phyloP scores from a whole-genome alignment of 768 basidiomycete species.

The Boletales sp. region DNA sequence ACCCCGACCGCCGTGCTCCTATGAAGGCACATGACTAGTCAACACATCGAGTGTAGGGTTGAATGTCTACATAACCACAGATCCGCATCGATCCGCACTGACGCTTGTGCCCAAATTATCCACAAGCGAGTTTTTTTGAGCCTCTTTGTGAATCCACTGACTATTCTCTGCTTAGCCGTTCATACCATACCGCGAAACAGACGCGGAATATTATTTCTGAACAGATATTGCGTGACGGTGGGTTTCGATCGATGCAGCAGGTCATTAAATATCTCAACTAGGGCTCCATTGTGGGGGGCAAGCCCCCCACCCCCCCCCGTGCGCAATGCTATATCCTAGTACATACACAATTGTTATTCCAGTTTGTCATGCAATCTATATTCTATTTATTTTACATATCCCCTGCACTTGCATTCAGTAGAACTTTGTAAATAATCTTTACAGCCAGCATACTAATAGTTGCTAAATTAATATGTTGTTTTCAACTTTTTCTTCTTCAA shows the following conservation, averaged over 20 bases:
- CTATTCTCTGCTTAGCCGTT: conserved; percentile 82
- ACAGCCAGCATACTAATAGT: no score
- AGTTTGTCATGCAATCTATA: no score
- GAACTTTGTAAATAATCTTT: no score
- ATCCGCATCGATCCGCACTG: conserved; percentile 68
- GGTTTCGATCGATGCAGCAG: conserved; percentile 11
- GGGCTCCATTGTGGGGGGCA: no score
- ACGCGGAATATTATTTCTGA: conserved; percentile 79
- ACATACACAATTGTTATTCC: no score
- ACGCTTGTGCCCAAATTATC: conserved; percentile 82
- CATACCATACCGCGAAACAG: conserved; percentile 91
- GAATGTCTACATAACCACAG: conserved; percentile 30
- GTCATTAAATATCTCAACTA: neutral
- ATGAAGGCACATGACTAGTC: conserved; percentile 56
- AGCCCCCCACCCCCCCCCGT: no score
- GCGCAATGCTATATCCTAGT: no score
- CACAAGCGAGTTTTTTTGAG: conserved; percentile 88
- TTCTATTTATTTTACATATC: no score
- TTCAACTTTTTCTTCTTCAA: no score
- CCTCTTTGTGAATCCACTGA: conserved; percentile 89
- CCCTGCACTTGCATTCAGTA: no score
- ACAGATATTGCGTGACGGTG: conserved; percentile 77
- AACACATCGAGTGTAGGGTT: neutral
- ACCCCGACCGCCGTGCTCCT: conserved; percentile 78
- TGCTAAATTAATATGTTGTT: no score